Conservation (phyloP, 768 basidiomycete genomes). For the Agaricus subrufescens region DNA sequence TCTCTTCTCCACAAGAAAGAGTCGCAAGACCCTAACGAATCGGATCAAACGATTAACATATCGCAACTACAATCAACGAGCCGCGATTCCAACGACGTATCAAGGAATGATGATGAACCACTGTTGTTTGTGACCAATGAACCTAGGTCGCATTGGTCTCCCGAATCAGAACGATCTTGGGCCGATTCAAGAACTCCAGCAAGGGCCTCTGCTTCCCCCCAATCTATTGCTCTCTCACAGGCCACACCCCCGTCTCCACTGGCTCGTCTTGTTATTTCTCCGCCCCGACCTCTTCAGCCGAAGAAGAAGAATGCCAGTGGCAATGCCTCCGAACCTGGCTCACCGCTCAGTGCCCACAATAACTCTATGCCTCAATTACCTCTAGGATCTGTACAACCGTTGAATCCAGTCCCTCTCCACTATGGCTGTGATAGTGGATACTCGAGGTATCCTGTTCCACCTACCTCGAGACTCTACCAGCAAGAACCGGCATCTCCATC, state of each 20-base stretch:
- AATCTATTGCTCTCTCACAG: conserved; percentile 13
- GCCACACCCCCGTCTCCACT: conserved; percentile 15
- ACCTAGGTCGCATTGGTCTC: conserved; percentile 14
- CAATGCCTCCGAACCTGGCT: background rate
- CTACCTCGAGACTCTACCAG: background rate
- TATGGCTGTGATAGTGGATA: background rate
- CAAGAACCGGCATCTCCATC: background rate
- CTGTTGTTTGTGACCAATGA: background rate
- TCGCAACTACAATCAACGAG: conserved; percentile 8
- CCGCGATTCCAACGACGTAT: conserved; percentile 5
- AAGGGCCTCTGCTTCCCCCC: conserved; percentile 12
- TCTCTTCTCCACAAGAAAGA: conserved; percentile 20
- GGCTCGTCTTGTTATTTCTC: background rate
- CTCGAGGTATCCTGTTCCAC: background rate
- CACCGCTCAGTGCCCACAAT: background rate
- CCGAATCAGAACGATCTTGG: background rate
- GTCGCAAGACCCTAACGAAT: conserved; percentile 7
- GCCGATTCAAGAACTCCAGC: background rate
- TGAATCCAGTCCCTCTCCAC: conserved; percentile 2
- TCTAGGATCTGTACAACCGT: background rate
- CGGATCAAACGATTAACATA: conserved; percentile 6
- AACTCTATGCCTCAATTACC: background rate
- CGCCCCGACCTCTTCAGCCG: conserved; percentile 4
- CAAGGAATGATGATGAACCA: background rate
- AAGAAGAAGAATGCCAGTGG: background rate